Base-by-base conservation (phyloP, 805 yeast species). In the Schizosaccharomyces octosporus region DNA sequence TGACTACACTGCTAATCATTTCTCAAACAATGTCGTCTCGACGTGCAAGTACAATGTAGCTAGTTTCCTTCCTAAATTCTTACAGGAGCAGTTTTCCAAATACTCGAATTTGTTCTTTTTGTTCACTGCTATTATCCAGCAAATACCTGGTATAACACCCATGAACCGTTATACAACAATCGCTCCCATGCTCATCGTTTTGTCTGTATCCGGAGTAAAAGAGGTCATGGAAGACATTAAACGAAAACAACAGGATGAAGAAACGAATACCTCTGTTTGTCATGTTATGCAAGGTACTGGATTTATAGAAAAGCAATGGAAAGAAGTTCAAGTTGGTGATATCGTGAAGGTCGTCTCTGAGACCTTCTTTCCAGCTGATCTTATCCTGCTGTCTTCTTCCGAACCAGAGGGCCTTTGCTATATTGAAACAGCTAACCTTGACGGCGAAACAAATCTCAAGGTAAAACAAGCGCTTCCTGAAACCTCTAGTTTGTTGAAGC, bases 351-450 rank as follows among this genome's bases (percentile, higher is more conserved):
- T 94, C 4, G 79, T 78, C 62, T 85, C 87, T 55, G 97, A 87
- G 67, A 94, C 90, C 64, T 83, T 95, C 0, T 79, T 93, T 62
- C 99, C 99, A 0, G 97, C 98, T 0, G 99, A 93, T 74, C 68
- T 93, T 62, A 76, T 90, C 19, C 72, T 94, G 19, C 70, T 93
- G 42, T 81, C 93, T 29, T 87, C 97, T 0, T 90, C 97, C 0
- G 99, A 93, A 71, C 99, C 99, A 0, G 97, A 90, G 72, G 99
- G 98, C 2, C 76, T 93, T 64, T 94, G 98, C 71, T 93, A 93
- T 68, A 87, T 94, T 62, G 99, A 93, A 72, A 93, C 99, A 0
- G 95, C 98, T 0, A 93, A 93, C 68, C 75, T 93, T 66, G 99
- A 93, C 72, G 99, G 99, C 62, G 99, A 93, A 71, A 94, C 99